Base-by-base conservation (phyloP, 495 filamentous ascomycete species). In the Trichoderma asperelloides region DNA sequence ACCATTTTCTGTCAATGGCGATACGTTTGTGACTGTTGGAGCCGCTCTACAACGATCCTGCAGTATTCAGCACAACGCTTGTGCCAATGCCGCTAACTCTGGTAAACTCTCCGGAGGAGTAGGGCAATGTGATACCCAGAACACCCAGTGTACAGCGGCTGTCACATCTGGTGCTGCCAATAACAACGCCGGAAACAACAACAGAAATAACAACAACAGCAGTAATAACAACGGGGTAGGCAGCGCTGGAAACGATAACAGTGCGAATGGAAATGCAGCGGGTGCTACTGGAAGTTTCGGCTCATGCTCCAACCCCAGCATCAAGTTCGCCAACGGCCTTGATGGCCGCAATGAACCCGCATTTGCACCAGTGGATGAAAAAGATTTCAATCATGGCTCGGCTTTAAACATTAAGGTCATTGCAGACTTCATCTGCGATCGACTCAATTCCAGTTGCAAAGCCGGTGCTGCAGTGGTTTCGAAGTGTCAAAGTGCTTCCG, bases 341-440 rank as follows among this genome's bases (percentile, higher is more conserved):
- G 85, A 87, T 68, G 80, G 84, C 27, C 78, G 78, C 67, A 78
- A 78, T 33, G 80, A 85, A 68, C 78, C 75, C 21, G 74, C 82
- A 23, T 88, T 85, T 74, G 75, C 80, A 60, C 77, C 80, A 40
- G 79, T 76, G 15, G 83, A 87, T 70, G 65, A 71, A 33, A 72
- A 67, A 28, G 80, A 82, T 71, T 89, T 88, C 79, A 79, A 79
- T 69, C 87, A 88, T 74, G 85, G 84, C 21, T 83, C 82, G 3
- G 83, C 84, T 0, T 77, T 83, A 40, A 83, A 82, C 65, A 86
- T 87, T 68, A 74, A 74, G 25, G 76, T 87, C 67, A 83, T 86
- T 62, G 78, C 79, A 9, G 70, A 74, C 68, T 84, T 88, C 72
- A 85, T 87, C 70, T 88, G 85, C 75, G 71, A 77, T 47, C 81